Evolutionary conservation across 139 green algal genomes (phyloP), one percentile per base, ranked within the genome.

Genomic region (Micractinium sp.): DNA sequence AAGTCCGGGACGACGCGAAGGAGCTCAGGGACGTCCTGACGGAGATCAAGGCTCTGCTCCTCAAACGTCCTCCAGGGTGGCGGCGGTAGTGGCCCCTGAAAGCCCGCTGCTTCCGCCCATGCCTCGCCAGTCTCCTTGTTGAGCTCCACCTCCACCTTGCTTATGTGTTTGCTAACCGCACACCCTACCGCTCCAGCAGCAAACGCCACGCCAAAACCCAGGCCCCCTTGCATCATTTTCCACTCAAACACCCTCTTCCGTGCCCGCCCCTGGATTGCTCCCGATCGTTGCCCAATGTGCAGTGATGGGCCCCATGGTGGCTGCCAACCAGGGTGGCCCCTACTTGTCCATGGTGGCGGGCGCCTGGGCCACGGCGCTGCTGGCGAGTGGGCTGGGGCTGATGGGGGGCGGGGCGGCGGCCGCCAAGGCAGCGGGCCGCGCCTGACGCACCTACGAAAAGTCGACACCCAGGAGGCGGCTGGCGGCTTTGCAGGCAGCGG

Each of bases 291-390:
- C n/a, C n/a, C n/a, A n/a, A n/a, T 36, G 3, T 71, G 73, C 85
- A 88, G 71, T 82, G 47, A 31, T 88, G 47, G 75, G 33, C 20
- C 85, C 73, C 1, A 88, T 88, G 85, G 20, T 82, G 71, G 25
- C n/a, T 27, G 71, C 85, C 27, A 79, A 79, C 63, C 83, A 88
- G 85, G 88, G 88, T 16, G 88, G 88, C 20, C 66, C 67, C 9
- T 31, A 69, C 38, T 69, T 91, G 67, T 33, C 63, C 0, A 63
- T 25, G n/a, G 63, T 89, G 33, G 67, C 77, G 19, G 88, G 82
- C 12, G 81, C 88, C 39, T 91, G 88, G 88, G 67, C 82, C 38
- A 77, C 69, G 2, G 88, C 79, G 0, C 39, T 71, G 67, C 33
- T 83, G 33, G 35, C 66, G 0, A 33, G 67, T 47, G 79, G 69